These are phyloP conservation scores for Corynespora cassiicola DNA, from an alignment of 2,329 filamentous ascomycete genomes.

Conservation along the genomic window DNA sequence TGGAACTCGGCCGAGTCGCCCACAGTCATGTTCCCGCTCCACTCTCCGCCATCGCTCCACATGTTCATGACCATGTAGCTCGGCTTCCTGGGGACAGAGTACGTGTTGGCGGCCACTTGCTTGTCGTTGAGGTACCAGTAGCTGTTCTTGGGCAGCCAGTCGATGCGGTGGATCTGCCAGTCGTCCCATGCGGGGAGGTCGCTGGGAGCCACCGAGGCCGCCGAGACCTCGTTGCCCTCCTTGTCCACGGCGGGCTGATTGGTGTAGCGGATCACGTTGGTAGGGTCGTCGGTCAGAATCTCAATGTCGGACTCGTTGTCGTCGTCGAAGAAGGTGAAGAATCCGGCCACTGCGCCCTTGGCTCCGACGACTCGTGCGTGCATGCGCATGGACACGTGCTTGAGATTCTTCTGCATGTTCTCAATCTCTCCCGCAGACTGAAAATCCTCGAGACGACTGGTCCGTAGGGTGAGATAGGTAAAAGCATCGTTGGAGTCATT, in stretches of 20 bases:
- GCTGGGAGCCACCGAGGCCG: constrained; percentile 57
- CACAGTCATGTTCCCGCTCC: constrained; percentile 65
- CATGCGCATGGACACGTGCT: constrained; percentile 57
- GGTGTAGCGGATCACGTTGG: constrained; percentile 58
- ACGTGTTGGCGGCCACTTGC: constrained; percentile 59
- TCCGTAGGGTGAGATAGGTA: constrained; percentile 57
- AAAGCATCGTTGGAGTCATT: constrained; percentile 26
- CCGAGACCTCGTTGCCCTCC: constrained; percentile 52
- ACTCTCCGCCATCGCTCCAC: constrained; percentile 67
- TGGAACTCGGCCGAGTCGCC: constrained; percentile 61
- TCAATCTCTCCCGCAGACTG: constrained; percentile 77
- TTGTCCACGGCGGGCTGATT: constrained; percentile 64
- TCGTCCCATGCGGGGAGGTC: constrained; percentile 59
- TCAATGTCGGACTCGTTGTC: constrained; percentile 61
- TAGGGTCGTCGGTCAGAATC: constrained; percentile 57
- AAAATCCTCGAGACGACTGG: constrained; percentile 50
- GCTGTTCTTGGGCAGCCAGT: constrained; percentile 62
- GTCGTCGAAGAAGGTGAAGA: constrained; percentile 62
- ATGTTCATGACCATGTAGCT: constrained; percentile 64
- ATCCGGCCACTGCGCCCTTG: constrained; percentile 56
- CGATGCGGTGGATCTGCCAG: constrained; percentile 66
- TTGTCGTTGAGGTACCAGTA: constrained; percentile 64
- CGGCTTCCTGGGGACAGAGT: constrained; percentile 62
- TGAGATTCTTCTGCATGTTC: constrained; percentile 50
- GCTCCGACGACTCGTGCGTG: constrained; percentile 53